Evolutionary conservation across 106 monocot species (phyloP), one percentile per base, ranked within the genome.

Genomic region (Agapanthus africanus): DNA sequence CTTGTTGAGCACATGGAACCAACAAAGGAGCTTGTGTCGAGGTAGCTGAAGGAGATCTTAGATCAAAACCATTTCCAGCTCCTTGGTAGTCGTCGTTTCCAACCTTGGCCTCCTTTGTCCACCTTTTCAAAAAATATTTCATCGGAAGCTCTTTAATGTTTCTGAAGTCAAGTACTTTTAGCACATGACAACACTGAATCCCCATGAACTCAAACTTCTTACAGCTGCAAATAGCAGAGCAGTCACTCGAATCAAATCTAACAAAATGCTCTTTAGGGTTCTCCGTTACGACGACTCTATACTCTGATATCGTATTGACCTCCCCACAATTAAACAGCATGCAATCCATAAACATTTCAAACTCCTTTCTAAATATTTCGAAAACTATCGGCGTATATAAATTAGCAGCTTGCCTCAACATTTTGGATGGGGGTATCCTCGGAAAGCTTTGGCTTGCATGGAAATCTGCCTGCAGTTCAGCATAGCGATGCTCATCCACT

Each of bases 1-100:
- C 71, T 71, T 72, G 72, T 7, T 37, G 59, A 39, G 21, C 30
- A 72, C 49, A 47, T 7, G 46, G 19, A 13, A 47, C 19, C 19
- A 15, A 6, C 34, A 22, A 42, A 41, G 37, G 52, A 16, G 39
- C n/a, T 36, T 33, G 14, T 4, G 39, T 15, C 1, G 56, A 68
- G 31, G 75, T 33, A 33, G 46, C 35, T 26, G 59, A 21, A 14
- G 75, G 38, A 32, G 68, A 60, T 32, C 30, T 59, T 22, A 54
- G 60, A n/a, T 46, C 22, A n/a, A 11, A 10, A 60, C 32, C 68
- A 69, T 3, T 51, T 21, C 2, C 19, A 10, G 38, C 1, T 9
- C 7, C 68, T 7, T 47, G 46, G 19, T 47, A 15, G 5, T 65
- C 33, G 4, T 40, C 46, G 19, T 47, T 19, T 47, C 19, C 46